Evolutionary conservation across 1,284 basidiomycete genomes (phyloP).

Genomic region (Cutaneotrichosporon daszewskae): DNA sequence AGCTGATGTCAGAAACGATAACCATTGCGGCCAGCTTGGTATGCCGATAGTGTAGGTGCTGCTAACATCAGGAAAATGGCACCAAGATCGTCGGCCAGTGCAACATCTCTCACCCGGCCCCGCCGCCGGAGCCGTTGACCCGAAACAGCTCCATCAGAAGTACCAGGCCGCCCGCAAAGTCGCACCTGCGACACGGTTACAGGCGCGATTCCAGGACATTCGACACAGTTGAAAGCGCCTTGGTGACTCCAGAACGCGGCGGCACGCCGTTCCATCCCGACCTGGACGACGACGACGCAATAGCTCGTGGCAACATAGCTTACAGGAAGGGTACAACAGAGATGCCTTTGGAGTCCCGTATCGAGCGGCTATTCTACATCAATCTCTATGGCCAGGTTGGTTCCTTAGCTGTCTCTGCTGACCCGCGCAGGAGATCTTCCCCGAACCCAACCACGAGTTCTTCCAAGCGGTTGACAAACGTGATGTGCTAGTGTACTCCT

Average conservation of each 20-base stretch:
- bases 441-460: slow-evolving; percentile 77
- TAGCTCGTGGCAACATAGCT: slow-evolving; percentile 44
- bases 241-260: slow-evolving; percentile 13
- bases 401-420: background rate
- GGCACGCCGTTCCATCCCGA: slow-evolving; percentile 13
- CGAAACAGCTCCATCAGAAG: background rate
- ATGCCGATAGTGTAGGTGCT: too few species aligned
- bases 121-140: slow-evolving; percentile 1
- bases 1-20: slow-evolving; percentile 56
- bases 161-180: background rate
- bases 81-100: slow-evolving; percentile 84
- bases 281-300: slow-evolving; percentile 52
- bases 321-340: slow-evolving; percentile 51
- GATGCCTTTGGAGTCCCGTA: slow-evolving; percentile 59
- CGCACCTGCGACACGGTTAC: slow-evolving; percentile 6
- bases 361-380: slow-evolving; percentile 76
- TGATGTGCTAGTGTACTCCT: slow-evolving; percentile 78
- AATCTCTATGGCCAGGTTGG: slow-evolving; percentile 73
- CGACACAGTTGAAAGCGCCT: slow-evolving; percentile 34
- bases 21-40: slow-evolving; percentile 93
- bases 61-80: slow-evolving; percentile 60
- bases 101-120: slow-evolving; percentile 83
- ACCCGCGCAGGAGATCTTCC: slow-evolving; percentile 65
- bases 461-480: slow-evolving; percentile 60
- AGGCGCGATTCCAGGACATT: slow-evolving; percentile 44